Conservation (phyloP, 768 basidiomycete genomes). For the Suillus variegatus region DNA sequence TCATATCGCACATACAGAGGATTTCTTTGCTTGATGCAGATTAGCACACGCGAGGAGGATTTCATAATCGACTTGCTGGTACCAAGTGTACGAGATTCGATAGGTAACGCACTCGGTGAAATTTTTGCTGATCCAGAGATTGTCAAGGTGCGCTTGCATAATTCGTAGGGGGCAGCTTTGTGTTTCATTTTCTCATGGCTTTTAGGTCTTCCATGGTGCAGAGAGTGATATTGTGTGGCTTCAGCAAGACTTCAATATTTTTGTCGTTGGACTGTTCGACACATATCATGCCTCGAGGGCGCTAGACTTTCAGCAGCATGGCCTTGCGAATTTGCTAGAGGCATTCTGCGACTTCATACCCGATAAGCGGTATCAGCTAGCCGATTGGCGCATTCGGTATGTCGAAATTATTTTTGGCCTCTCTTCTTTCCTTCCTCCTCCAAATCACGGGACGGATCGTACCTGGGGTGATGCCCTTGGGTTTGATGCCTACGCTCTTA, state of each 20-base stretch:
- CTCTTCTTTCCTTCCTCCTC: background rate
- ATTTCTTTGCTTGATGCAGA: slow-evolving; percentile 92
- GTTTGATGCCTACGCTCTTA: background rate
- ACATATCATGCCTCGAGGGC: slow-evolving; percentile 93
- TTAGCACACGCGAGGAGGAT: slow-evolving; percentile 81
- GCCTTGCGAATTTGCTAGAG: slow-evolving; percentile 80
- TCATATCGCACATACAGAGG: slow-evolving; percentile 82
- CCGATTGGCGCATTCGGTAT: slow-evolving; percentile 94
- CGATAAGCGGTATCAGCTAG: slow-evolving; percentile 95
- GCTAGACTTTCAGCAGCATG: slow-evolving; percentile 82
- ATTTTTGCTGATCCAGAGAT: slow-evolving; percentile 83
- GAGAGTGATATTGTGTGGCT: slow-evolving; percentile 95
- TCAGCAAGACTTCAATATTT: slow-evolving; percentile 93
- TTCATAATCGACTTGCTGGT: slow-evolving; percentile 84
- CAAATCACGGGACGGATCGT: background rate
- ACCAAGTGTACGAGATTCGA: slow-evolving; percentile 61
- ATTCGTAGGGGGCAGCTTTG: background rate
- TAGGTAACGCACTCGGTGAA: slow-evolving; percentile 68
- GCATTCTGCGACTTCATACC: slow-evolving; percentile 89
- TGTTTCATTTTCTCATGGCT: background rate
- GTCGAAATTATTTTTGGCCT: slow-evolving; percentile 16
- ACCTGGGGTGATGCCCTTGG: background rate
- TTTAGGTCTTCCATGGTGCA: slow-evolving; percentile 90
- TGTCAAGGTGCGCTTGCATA: slow-evolving; percentile 63
- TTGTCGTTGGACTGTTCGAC: slow-evolving; percentile 95